Conservation (phyloP, 345 rosid species). For the Litchi chinensis region DNA sequence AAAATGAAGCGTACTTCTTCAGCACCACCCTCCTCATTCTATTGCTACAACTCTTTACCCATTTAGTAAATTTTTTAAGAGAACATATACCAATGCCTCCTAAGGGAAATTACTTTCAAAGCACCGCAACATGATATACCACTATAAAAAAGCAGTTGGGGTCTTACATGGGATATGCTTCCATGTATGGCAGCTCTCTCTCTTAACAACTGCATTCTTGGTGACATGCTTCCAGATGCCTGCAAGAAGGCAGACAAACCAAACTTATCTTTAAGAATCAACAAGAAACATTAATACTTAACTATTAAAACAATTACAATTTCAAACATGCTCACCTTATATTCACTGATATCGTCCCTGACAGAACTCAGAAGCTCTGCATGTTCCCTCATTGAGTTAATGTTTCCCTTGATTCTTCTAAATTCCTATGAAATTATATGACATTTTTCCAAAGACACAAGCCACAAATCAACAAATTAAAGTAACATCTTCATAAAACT, state of each 20-base stretch:
- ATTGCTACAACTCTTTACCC: neutral
- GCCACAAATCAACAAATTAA: neutral
- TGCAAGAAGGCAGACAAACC: constrained; percentile 33
- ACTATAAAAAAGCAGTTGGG: constrained; percentile 14
- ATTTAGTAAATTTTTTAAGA: neutral
- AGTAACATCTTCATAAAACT: constrained; percentile 9
- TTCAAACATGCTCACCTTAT: constrained; percentile 55
- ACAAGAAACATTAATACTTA: neutral
- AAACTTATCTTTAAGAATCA: constrained; percentile 17
- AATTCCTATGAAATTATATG: constrained; percentile 61
- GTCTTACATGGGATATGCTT: constrained; percentile 76
- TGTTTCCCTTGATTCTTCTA: constrained; percentile 86
- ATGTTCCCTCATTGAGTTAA: constrained; percentile 87
- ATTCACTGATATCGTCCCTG: constrained; percentile 94
- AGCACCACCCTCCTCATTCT: neutral
- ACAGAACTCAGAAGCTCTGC: constrained; percentile 97
- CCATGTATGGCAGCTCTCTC: constrained; percentile 99
- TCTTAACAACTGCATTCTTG: constrained; percentile 80
- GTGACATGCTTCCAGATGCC: constrained; percentile 97
- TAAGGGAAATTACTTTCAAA: neutral
- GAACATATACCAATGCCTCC: neutral
- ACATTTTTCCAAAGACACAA: constrained; percentile 22
- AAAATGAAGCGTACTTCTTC: neutral
- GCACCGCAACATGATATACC: constrained; percentile 4
- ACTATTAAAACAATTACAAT: neutral